A percentile compares a stretch with the other conserved stretches of the same genome.
These are phyloP conservation scores for Ceriops zippeliana DNA, from an alignment of 345 rosid species.

Conservation along the genomic window DNA sequence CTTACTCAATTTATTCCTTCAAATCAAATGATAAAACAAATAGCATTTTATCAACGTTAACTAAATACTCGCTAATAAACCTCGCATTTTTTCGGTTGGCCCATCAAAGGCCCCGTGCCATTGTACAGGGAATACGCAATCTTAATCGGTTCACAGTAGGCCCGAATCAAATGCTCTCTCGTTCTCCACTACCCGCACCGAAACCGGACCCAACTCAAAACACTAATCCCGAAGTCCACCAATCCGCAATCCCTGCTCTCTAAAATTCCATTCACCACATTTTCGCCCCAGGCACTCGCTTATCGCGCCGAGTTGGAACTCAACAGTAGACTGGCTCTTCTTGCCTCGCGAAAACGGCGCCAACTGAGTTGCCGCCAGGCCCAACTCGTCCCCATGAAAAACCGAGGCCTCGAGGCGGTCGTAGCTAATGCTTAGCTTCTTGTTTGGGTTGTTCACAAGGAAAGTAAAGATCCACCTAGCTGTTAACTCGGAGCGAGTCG, in stretches of 20 bases:
- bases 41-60: neutral
- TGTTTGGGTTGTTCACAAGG: constrained; percentile 30
- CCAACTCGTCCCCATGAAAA: neutral
- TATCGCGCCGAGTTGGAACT: constrained; percentile 3
- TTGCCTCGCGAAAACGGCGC: constrained; percentile 11
- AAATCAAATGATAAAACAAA: neutral
- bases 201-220: constrained; percentile 6
- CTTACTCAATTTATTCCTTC: neutral
- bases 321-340: constrained; percentile 2
- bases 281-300: constrained; percentile 17
- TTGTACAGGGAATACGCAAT: constrained; percentile 11
- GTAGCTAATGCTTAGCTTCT: constrained; percentile 21
- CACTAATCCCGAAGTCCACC: constrained; percentile 13
- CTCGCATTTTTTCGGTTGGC: constrained; percentile 1
- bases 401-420: constrained; percentile 16
- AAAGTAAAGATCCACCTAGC: constrained; percentile 34
- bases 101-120: constrained; percentile 8
- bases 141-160: constrained; percentile 7
- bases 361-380: constrained; percentile 8
- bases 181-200: constrained; percentile 13
- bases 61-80: constrained; percentile 8
- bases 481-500: constrained; percentile 31
- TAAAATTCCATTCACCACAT: constrained; percentile 4
- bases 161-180: constrained; percentile 13
- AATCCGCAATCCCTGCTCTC: constrained; percentile 7